phyloP scores from a whole-genome alignment of 331 rosid species.

The Malus hybrid region DNA sequence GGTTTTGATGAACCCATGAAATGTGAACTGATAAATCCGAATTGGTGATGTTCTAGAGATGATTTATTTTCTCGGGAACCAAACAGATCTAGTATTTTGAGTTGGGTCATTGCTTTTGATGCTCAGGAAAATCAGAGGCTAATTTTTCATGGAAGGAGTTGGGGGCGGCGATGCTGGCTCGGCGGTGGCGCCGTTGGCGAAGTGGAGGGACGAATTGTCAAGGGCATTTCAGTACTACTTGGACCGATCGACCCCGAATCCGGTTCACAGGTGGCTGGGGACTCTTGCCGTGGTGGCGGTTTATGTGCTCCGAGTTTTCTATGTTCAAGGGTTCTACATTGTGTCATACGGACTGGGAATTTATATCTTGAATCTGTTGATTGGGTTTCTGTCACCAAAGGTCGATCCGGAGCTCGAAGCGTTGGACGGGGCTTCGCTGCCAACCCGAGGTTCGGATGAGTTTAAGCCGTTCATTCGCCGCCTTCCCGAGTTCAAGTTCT shows the following conservation, averaged over 20 bases:
- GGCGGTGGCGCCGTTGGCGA: constrained; percentile 39
- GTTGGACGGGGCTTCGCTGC: constrained; percentile 50
- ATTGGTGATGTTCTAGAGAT: not conserved
- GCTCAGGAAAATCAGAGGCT: constrained; percentile 1
- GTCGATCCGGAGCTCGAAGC: constrained; percentile 62
- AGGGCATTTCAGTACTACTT: constrained; percentile 47
- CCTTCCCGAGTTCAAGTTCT: constrained; percentile 71
- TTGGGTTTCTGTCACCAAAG: constrained; percentile 62
- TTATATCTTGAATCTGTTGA: constrained; percentile 53
- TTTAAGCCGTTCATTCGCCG: constrained; percentile 67
- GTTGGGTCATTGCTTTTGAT: not conserved
- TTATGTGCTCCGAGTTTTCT: constrained; percentile 50
- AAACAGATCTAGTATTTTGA: not conserved
- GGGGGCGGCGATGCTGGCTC: constrained; percentile 39
- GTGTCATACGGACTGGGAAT: constrained; percentile 61
- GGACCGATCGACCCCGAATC: constrained; percentile 56
- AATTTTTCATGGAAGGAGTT: constrained; percentile 41
- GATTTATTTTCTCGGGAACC: not conserved
- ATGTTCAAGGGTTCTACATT: constrained; percentile 50
- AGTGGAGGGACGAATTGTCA: constrained; percentile 47
- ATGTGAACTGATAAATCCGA: not conserved
- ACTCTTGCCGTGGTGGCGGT: constrained; percentile 34
- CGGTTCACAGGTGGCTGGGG: constrained; percentile 58
- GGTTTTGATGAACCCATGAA: not conserved
- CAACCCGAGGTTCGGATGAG: constrained; percentile 56